Evolutionary conservation across 805 yeast species (phyloP), one percentile per base, ranked within the genome.

Genomic region (Metschnikowia vanudenii): DNA sequence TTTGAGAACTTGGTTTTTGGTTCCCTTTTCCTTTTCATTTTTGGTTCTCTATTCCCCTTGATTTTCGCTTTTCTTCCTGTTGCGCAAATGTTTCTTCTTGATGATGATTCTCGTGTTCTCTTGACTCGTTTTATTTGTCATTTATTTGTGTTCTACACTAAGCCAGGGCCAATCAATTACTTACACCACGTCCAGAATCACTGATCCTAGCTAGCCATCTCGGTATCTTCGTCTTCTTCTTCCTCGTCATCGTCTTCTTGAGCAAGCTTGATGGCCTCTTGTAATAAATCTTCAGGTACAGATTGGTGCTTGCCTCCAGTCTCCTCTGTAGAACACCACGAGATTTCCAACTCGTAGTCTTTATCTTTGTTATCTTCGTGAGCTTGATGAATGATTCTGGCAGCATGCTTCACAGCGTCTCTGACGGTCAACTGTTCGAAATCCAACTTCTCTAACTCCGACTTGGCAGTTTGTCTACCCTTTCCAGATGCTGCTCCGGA

Each of bases 321-420:
- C 60, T 85, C 92, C 24, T 79, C 77, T 31, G 64, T 61, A 31
- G 92, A 82, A 45, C 82, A 82, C 99, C 99, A 94, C 55, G 94
- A 80, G 60, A 94, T 77, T 63, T 94, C 99, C 54, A 94, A 76
- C 69, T 94, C 99, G 63, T 90, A 94, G 50, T 91, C 98, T 68
- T 92, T 94, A 65, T 94, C 99, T 68, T 92, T 94, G 68, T 90
- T 89, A 62, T 94, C 99, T 70, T 94, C 99, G 62, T 95, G 99
- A 1, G 98, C 97, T 53, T 85, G 74, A 61, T 89, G 86, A 60
- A 94, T 86, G 63, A 94, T 90, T 66, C 85, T 85, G 4, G 98
- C 98, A 28, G 97, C 98, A 62, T 87, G 86, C 59, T 87, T 90
- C 32, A 94, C 85, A 4, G 96, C 99, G 17, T 91, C 96, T 56